Percentiles rank a stretch among this genome's conserved stretches.
Conservation (phyloP, 345 rosid species). For the Eucalyptus fibrosa region DNA sequence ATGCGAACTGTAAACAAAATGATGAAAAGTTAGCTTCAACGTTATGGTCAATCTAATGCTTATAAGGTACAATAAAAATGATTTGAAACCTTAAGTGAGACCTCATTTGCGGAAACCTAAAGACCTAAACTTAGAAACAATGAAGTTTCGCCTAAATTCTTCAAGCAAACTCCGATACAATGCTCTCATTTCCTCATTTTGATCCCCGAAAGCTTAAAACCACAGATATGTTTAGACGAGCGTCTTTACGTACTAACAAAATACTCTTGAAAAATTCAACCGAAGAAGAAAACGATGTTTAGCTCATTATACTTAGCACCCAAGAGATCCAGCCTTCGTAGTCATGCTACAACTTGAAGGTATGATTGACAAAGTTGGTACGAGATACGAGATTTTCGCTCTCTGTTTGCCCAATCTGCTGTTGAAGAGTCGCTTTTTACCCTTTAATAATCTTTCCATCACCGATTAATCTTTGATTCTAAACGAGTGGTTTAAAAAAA, state of each 20-base stretch:
- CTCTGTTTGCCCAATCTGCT: neutral
- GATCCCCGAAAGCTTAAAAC: neutral
- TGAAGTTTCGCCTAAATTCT: neutral
- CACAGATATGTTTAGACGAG: neutral
- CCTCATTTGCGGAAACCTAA: neutral
- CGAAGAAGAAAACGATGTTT: neutral
- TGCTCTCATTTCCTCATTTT: neutral
- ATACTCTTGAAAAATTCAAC: neutral
- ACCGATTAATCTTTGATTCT: neutral
- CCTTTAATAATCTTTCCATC: neutral
- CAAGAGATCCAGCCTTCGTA: neutral
- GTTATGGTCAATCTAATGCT: neutral
- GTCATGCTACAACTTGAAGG: neutral
- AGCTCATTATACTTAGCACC: neutral
- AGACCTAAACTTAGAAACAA: neutral
- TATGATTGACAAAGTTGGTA: neutral
- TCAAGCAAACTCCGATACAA: neutral
- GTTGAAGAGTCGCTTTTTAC: neutral
- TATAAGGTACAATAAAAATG: neutral
- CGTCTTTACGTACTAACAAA: neutral
- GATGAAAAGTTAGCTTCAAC: neutral
- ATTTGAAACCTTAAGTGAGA: neutral
- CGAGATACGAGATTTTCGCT: neutral
- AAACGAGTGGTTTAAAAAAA: neutral
- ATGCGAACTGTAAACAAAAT: neutral